These are phyloP conservation scores for Mytilinidion resinicola DNA, from an alignment of 495 filamentous ascomycete species.

Conservation along the genomic window DNA sequence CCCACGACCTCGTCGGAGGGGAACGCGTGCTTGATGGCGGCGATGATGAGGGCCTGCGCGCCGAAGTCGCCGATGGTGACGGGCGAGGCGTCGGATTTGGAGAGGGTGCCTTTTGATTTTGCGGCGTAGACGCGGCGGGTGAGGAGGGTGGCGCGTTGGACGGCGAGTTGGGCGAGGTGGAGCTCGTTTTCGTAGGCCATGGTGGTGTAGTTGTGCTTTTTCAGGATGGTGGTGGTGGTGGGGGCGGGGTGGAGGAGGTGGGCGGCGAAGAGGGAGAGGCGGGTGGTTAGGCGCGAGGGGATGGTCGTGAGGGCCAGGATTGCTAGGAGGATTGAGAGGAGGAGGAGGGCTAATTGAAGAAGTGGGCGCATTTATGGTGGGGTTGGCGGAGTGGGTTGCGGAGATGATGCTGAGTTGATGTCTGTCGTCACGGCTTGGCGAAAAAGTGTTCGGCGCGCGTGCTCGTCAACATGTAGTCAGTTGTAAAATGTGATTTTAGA, in stretches of 20 bases:
- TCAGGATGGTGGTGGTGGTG: background rate
- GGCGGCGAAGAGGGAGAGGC: constrained; percentile 25
- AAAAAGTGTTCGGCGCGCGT: too few relatives aligned
- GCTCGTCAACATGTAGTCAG: too few relatives aligned
- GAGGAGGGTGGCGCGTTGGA: constrained; percentile 80
- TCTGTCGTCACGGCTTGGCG: background rate
- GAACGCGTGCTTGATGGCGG: constrained; percentile 81
- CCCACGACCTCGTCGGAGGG: constrained; percentile 86
- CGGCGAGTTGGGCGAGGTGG: constrained; percentile 79
- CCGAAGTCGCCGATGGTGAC: constrained; percentile 98
- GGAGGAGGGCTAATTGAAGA: background rate
- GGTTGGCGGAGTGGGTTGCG: background rate
- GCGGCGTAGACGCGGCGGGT: constrained; percentile 91
- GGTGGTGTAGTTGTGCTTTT: constrained; percentile 3
- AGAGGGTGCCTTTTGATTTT: constrained; percentile 84
- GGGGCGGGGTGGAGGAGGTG: constrained; percentile 30
- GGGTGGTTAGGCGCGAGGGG: constrained; percentile 40
- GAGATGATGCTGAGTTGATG: background rate
- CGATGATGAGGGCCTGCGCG: constrained; percentile 92
- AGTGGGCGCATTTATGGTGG: background rate
- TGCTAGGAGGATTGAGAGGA: constrained; percentile 1
- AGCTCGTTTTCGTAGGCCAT: constrained; percentile 69
- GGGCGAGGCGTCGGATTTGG: constrained; percentile 90
- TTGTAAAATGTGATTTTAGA: too few relatives aligned
- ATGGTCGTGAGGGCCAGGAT: constrained; percentile 43